Base-by-base conservation (phyloP, 805 yeast species). In the Yarrowia divulgata region DNA sequence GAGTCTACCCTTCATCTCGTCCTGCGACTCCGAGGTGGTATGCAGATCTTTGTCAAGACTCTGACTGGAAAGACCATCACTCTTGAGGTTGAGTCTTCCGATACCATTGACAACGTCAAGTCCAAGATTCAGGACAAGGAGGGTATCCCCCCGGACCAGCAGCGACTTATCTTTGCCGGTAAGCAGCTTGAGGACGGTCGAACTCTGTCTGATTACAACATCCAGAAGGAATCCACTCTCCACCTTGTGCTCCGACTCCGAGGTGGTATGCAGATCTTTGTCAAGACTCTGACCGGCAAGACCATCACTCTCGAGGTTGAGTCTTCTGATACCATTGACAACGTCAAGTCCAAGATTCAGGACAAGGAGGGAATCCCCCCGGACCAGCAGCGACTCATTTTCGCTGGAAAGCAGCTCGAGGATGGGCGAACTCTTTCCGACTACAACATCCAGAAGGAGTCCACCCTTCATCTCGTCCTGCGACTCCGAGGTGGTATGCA, bases 321-420 rank as follows among this genome's bases (percentile, higher is more conserved):
- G 83, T 91, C 97, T 71, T 91, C 97, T 71, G 97, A 91, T 86
- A 91, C 97, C 75, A 91, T 91, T 79, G 97, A 91, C 84, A 92
- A 91, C 78, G 97, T 91, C 82, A 91, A 92, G 86, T 86, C 93
- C 76, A 91, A 91, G 88, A 91, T 91, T 78, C 97, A 92, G 82
- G 97, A 92, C 83, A 92, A 92, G 86, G 97, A 91, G 82, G 97
- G 97, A 77, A 92, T 92, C 77, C 97, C 97, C 77, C 97, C 97
- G 75, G 97, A 91, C 84, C 97, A 91, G 82, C 97, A 91, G 83
- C 88, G 97, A 84, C 85, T 91, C 76, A 91, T 91, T 83, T 91
- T 91, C 78, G 97, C 97, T 76, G 97, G 97, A 86, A 91, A 91
- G 85, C 97, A 91, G 84, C 85, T 91, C 76, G 97, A 91, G 84